Base-by-base conservation (phyloP, 192 early-diverging fungal genomes). In the Entophlyctis luteolus region DNA sequence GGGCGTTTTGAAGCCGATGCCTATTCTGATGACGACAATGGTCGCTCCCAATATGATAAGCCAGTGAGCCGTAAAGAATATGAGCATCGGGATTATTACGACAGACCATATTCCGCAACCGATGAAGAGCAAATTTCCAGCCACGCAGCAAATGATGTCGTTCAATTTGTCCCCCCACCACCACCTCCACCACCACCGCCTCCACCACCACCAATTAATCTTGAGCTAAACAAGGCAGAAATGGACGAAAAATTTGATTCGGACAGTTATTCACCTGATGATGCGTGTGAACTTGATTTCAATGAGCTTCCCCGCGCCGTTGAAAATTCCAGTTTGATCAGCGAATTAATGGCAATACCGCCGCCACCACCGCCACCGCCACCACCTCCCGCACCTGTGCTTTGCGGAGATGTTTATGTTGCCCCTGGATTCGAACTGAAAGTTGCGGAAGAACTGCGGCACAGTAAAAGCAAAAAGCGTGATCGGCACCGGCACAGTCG, bases 351-450 rank as follows among this genome's bases (percentile, higher is more conserved):
- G 25, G 10, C 50, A 53, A 10, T 25, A 10, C 50, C 50, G 25
- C 50, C 50, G 25, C 50, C 50, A 27, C 16, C 50, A 27, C 50
- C 50, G 25, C 50, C 50, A 53, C 50, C 50, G 16, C 50, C 50
- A 53, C 50, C 50, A 12, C 50, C 50, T 10, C 50, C 50, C 25
- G 18, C 16, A 53, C 16, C 50, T 12, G 16, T 25, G 16, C 25
- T 23, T 12, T 25, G 10, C 14, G 50, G 25, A 53, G 12, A 27
- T 23, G 10, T 27, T 10, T 20, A 42, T n/a, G 8, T 42, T 42
- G 39, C 8, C n/a, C 8, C n/a, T 42, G 39, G 39, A 42, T 8
- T 42, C n/a, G 39, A 42, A 42, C n/a, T 42, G 39, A 8, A 42
- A 42, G 8, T 42, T 42, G 39, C 8, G 39, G n/a, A 12, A n/a